A percentile compares a stretch with the other conserved stretches of the same genome.
These are phyloP conservation scores for Mycena kentingensis DNA, from an alignment of 768 basidiomycete species.

Conservation along the genomic window DNA sequence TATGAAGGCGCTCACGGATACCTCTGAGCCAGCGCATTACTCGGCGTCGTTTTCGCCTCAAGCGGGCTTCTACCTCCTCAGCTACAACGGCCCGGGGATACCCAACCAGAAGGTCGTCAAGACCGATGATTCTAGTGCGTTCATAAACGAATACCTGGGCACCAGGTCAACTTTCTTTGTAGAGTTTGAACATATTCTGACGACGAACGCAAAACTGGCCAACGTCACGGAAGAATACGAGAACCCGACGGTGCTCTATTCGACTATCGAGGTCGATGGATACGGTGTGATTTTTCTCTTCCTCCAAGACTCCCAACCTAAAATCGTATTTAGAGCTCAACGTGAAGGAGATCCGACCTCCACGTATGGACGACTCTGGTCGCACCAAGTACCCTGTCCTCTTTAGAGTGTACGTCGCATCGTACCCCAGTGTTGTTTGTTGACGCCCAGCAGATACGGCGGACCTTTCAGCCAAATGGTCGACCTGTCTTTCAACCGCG, in stretches of 20 bases:
- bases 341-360: constrained; percentile 88
- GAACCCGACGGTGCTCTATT: constrained; percentile 65
- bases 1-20: constrained; percentile 39
- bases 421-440: not conserved
- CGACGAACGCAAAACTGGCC: constrained; percentile 68
- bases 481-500: constrained; percentile 57
- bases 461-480: constrained; percentile 88
- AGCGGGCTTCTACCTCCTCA: constrained; percentile 81
- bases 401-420: constrained; percentile 69
- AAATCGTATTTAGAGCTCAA: constrained; percentile 68
- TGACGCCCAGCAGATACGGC: constrained; percentile 62
- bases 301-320: constrained; percentile 23
- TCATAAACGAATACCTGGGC: not conserved
- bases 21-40: constrained; percentile 56
- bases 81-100: constrained; percentile 76
- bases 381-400: constrained; percentile 94
- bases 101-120: constrained; percentile 86
- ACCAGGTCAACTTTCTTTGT: too few relatives aligned
- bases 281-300: constrained; percentile 56
- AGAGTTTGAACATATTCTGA: constrained; percentile 70
- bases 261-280: constrained; percentile 78
- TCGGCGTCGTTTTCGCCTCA: constrained; percentile 78
- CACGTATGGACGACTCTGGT: constrained; percentile 92
- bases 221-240: constrained; percentile 69
- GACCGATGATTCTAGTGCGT: constrained; percentile 42